These are phyloP conservation scores for Monilinia laxa DNA, from an alignment of 2,329 filamentous ascomycete genomes.

Conservation along the genomic window DNA sequence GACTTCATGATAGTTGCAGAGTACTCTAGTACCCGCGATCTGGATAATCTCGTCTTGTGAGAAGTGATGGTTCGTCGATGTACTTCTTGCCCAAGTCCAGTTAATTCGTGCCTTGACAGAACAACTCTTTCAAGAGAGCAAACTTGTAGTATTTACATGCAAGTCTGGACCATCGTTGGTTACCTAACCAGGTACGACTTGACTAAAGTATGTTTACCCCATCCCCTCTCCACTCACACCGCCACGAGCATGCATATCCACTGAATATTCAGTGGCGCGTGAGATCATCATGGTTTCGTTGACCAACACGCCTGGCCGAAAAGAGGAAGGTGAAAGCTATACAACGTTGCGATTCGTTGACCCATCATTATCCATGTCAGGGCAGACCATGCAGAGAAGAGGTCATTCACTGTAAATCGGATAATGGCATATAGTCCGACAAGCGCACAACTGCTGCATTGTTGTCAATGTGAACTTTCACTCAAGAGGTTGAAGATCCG, in stretches of 20 bases:
- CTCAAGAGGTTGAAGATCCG: too few species aligned
- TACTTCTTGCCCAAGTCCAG: neutral
- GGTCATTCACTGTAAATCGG: conserved; percentile 7
- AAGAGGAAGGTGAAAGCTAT: neutral
- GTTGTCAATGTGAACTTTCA: neutral
- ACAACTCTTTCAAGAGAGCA: neutral
- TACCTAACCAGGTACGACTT: conserved; percentile 7
- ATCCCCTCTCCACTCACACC: conserved; percentile 12
- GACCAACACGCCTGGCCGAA: neutral
- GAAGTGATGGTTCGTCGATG: neutral
- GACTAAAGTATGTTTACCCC: conserved; percentile 7
- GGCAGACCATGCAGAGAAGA: neutral
- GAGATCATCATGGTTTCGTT: conserved; percentile 10
- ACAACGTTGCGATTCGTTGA: neutral
- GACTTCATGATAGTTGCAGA: conserved; percentile 3
- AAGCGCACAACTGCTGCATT: neutral
- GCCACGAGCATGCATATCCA: conserved; percentile 2
- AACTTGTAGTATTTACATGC: conserved; percentile 6
- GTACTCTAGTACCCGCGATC: neutral
- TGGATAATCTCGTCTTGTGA: neutral
- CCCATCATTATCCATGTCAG: neutral
- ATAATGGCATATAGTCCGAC: neutral
- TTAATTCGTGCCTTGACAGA: neutral
- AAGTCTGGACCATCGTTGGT: conserved; percentile 6
- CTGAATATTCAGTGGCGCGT: conserved; percentile 14